These are phyloP conservation scores for Amanita pseudoporphyria DNA, from an alignment of 768 basidiomycete species.

Conservation along the genomic window DNA sequence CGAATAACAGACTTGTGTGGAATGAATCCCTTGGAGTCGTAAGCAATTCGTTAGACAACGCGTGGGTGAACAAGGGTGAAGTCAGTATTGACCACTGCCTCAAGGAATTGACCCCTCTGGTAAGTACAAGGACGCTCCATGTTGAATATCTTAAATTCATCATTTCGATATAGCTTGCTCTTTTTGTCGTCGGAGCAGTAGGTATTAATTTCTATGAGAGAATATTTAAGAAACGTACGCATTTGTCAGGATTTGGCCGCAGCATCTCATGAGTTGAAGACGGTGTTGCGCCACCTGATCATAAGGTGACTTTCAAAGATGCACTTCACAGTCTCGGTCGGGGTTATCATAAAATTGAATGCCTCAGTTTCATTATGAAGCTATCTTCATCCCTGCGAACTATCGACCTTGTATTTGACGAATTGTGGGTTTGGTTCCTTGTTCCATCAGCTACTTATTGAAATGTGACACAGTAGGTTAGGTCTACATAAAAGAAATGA, in stretches of 20 bases:
- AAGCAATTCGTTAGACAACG: slow-evolving; percentile 32
- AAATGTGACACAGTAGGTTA: slow-evolving; percentile 1
- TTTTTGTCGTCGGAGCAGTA: slow-evolving; percentile 46
- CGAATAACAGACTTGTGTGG: slow-evolving; percentile 40
- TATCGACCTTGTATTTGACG: slow-evolving; percentile 28
- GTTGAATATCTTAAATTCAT: too few species aligned
- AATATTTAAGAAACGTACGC: not conserved
- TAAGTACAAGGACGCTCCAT: slow-evolving; percentile 15
- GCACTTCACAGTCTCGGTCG: slow-evolving; percentile 34
- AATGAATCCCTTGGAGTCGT: slow-evolving; percentile 33
- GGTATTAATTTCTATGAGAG: slow-evolving; percentile 20
- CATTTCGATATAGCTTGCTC: slow-evolving; percentile 33
- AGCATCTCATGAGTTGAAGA: slow-evolving; percentile 39
- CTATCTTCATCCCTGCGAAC: slow-evolving; percentile 23
- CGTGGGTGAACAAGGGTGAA: slow-evolving; percentile 34
- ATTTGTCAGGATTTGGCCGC: slow-evolving; percentile 37
- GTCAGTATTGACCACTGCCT: slow-evolving; percentile 36
- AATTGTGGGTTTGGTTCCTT: slow-evolving; percentile 27
- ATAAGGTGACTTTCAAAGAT: slow-evolving; percentile 38
- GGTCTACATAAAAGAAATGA: slow-evolving; percentile 45
- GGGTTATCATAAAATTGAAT: slow-evolving; percentile 26
- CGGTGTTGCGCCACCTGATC: slow-evolving; percentile 27
- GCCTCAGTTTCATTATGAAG: slow-evolving; percentile 31
- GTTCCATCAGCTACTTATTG: not conserved
- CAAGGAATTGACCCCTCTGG: slow-evolving; percentile 41